phyloP scores from a whole-genome alignment of 2,329 filamentous ascomycete species.

The Penicillium sp. region DNA sequence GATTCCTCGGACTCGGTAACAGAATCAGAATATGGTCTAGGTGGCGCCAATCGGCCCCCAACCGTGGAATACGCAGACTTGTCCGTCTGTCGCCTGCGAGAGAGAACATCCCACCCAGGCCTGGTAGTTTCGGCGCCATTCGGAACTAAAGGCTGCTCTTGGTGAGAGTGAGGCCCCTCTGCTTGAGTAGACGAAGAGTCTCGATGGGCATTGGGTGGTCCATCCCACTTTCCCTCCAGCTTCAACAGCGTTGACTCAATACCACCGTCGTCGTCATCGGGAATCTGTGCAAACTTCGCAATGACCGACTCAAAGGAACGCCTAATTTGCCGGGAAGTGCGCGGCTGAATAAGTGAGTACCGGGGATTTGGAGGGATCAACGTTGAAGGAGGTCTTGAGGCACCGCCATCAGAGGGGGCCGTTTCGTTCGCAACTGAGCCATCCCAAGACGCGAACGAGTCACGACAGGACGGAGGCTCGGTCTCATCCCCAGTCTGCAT shows the following conservation, averaged over 20 bases:
- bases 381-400: conserved; percentile 27
- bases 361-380: conserved; percentile 34
- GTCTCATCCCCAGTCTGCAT: conserved; percentile 64
- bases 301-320: conserved; percentile 86
- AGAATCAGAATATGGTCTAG: conserved; percentile 41
- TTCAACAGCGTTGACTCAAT: conserved; percentile 91
- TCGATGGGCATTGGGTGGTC: conserved; percentile 24
- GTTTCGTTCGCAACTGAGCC: conserved; percentile 27
- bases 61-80: conserved; percentile 27
- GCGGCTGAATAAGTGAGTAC: conserved; percentile 49
- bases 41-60: conserved; percentile 28
- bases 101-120: conserved; percentile 17
- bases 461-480: conserved; percentile 43
- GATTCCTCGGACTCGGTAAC: conserved; percentile 66
- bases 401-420: conserved; percentile 13
- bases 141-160: neutral
- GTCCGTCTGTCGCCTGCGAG: conserved; percentile 27
- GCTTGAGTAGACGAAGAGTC: conserved; percentile 6
- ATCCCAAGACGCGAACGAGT: conserved; percentile 38
- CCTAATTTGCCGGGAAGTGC: conserved; percentile 56
- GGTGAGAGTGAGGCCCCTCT: neutral
- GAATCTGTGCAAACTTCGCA: conserved; percentile 79
- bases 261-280: conserved; percentile 84
- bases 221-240: conserved; percentile 79
- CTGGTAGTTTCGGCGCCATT: conserved; percentile 7